These are phyloP conservation scores for Myxozyma nipponensis DNA, from an alignment of 805 yeast species.

Conservation along the genomic window DNA sequence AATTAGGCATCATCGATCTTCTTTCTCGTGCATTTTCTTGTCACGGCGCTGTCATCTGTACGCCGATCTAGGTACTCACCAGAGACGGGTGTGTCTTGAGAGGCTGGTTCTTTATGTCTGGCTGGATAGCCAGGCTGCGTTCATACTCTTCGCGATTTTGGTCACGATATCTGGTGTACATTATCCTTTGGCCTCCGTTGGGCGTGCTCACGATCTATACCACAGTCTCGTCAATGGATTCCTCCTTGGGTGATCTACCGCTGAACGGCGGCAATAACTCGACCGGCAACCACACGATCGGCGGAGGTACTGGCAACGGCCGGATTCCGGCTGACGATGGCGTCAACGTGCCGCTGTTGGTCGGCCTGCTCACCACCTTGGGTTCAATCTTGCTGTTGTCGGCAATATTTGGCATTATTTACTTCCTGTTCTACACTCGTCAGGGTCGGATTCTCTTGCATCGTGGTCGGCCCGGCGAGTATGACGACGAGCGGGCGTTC, in stretches of 20 bases:
- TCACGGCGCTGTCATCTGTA: too few species aligned
- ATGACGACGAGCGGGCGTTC: conserved; percentile 60
- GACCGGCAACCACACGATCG: conserved; percentile 1
- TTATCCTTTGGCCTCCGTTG: conserved; percentile 8
- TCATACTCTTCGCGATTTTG: not conserved
- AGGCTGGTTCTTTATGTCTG: not conserved
- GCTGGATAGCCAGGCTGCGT: not conserved
- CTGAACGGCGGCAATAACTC: not conserved
- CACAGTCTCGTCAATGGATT: conserved; percentile 1
- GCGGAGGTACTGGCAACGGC: not conserved
- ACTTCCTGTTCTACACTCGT: conserved; percentile 37
- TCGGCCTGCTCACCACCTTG: conserved; percentile 40
- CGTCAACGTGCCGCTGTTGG: conserved; percentile 39
- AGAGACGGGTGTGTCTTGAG: not conserved
- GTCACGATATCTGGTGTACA: not conserved
- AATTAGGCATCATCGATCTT: too few species aligned
- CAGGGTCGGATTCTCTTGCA: conserved; percentile 37
- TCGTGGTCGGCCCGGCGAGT: conserved; percentile 51
- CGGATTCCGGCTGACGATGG: conserved; percentile 15
- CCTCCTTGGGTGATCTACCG: not conserved
- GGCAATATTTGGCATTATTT: conserved; percentile 35
- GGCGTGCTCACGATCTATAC: not conserved
- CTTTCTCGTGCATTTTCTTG: too few species aligned
- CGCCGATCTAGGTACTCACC: too few species aligned
- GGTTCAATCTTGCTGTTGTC: conserved; percentile 33